Evolutionary conservation across 2,329 filamentous ascomycete species (phyloP).

Genomic region (Zymoseptoria tritici): DNA sequence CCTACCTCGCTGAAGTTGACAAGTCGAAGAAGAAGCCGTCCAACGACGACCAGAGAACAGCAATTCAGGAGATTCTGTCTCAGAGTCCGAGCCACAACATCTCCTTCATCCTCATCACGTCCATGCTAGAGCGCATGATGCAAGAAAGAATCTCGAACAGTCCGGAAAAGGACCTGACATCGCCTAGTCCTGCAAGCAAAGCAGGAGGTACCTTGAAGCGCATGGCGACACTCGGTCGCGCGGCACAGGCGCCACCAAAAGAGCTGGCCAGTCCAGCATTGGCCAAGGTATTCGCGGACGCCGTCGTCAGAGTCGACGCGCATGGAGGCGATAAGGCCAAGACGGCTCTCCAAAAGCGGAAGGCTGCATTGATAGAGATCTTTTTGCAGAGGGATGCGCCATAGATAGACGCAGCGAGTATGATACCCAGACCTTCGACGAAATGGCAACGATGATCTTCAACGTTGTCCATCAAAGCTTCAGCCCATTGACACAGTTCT

Average conservation of each 20-base stretch:
- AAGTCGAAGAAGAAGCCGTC: conserved; percentile 39
- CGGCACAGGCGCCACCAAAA: conserved; percentile 43
- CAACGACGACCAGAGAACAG: conserved; percentile 50
- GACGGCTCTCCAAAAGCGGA: conserved; percentile 55
- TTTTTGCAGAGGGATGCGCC: conserved; percentile 48
- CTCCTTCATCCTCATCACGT: conserved; percentile 77
- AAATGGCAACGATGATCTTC: too few relatives aligned
- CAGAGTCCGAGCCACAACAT: conserved; percentile 73
- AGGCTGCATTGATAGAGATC: conserved; percentile 59
- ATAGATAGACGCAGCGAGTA: neutral
- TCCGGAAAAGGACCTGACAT: conserved; percentile 5
- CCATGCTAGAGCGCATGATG: conserved; percentile 59
- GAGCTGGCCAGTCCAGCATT: conserved; percentile 52
- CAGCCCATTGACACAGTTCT: too few relatives aligned
- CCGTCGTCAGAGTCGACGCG: conserved; percentile 50
- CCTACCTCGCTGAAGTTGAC: conserved; percentile 45
- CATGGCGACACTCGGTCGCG: conserved; percentile 34
- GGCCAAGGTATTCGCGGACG: conserved; percentile 57
- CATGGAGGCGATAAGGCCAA: conserved; percentile 50
- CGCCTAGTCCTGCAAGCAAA: conserved; percentile 29
- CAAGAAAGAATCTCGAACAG: conserved; percentile 35
- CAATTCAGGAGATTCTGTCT: conserved; percentile 67
- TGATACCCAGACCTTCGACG: neutral
- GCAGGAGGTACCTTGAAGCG: conserved; percentile 25
- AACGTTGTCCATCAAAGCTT: too few relatives aligned